phyloP scores from a whole-genome alignment of 192 early-diverging fungal genomes.

The Cetraspora pellucida region DNA sequence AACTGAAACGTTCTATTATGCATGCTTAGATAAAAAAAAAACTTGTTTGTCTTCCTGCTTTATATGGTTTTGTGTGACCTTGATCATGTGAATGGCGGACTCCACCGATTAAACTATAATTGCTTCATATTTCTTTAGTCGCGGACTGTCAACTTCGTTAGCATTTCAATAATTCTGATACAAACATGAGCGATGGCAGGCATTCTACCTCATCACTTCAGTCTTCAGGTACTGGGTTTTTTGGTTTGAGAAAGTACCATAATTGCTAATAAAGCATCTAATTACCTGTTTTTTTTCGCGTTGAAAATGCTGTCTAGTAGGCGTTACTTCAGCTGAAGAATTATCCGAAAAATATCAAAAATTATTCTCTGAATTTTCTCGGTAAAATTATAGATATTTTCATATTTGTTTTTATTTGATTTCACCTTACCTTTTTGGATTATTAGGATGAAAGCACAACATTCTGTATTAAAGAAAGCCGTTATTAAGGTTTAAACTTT shows the following conservation, averaged over 20 bases:
- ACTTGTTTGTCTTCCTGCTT: too few species aligned
- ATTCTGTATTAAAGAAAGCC: constrained; percentile 60
- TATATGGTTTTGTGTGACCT: too few species aligned
- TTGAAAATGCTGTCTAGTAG: background rate
- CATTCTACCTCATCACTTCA: constrained; percentile 2
- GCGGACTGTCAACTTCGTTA: too few species aligned
- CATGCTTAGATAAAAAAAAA: too few species aligned
- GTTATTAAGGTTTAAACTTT: constrained; percentile 49
- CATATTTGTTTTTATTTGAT: background rate
- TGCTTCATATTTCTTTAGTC: too few species aligned
- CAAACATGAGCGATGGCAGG: background rate
- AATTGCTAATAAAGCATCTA: background rate
- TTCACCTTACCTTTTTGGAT: background rate
- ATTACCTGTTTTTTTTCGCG: background rate
- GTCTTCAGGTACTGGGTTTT: background rate
- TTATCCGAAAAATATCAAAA: constrained; percentile 57
- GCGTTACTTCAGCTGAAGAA: constrained; percentile 47
- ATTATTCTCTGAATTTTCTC: constrained; percentile 56
- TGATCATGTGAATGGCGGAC: too few species aligned
- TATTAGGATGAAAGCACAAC: constrained; percentile 60
- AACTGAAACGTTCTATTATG: too few species aligned
- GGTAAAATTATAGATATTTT: constrained; percentile 37
- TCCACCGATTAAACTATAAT: too few species aligned
- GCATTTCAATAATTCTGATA: too few species aligned
- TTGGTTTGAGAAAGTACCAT: background rate